Base-by-base conservation (phyloP, 139 green algal species). In the Dunaliella sp. region DNA sequence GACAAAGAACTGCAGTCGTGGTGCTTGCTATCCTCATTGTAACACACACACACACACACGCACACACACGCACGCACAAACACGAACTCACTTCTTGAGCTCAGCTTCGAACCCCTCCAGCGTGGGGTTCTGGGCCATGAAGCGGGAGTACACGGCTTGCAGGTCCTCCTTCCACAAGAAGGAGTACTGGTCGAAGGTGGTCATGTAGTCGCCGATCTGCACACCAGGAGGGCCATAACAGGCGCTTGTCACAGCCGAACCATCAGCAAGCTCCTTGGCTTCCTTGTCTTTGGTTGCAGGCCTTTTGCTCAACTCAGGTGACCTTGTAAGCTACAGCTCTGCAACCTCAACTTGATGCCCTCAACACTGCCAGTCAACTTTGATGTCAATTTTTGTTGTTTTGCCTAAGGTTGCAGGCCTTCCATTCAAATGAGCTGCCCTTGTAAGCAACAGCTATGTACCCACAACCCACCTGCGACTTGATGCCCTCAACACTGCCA, bases 151-250 rank as follows among this genome's bases (percentile, higher is more conserved):
- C 3, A 90, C 88, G 28, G 83, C 81, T 85, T 96, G 92, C 87
- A 98, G 90, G 91, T 96, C 91, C 78, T 92, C 88, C 81, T 93
- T 94, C 96, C 95, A 98, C 74, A 98, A 91, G 90, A 98, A 98
- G 22, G 91, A 88, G 87, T 95, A 98, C 74, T 89, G 88, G 81
- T 93, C 84, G 88, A 98, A 98, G 36, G 87, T 93, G 34, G 74
- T 86, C 38, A 98, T 91, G 94, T 98, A 98, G 31, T 96, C 90
- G 3, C 84, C 33, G 1, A 96, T 91, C 83, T 91, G 85, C 34
- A 84, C n/a, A n/a, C n/a, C n/a, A n/a, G n/a, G n/a, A n/a, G n/a
- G n/a, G n/a, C n/a, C n/a, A n/a, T n/a, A n/a, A n/a, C n/a, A n/a
- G n/a, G n/a, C n/a, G n/a, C n/a, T n/a, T n/a, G n/a, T n/a, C n/a